Evolutionary conservation across 805 yeast species (phyloP), one percentile per base, ranked within the genome.

Genomic region (Nakazawaea ishiwadae): DNA sequence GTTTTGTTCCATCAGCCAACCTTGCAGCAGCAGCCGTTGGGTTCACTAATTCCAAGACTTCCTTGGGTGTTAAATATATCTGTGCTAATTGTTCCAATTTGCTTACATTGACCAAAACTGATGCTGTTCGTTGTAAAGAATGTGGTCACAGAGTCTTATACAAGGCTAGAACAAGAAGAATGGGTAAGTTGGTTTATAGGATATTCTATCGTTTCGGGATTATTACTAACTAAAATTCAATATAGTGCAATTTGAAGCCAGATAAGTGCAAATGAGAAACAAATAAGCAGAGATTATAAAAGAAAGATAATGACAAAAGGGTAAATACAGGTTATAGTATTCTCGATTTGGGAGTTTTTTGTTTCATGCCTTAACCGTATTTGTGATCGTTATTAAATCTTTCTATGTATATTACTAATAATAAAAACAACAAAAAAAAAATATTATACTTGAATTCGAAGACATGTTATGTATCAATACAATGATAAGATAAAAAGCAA

Each of bases 71-170:
- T 53, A 86, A 84, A 56, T 91, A 91, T 67, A 81, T 89, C 59
- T 91, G 99, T 66, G 96, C 98, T 33, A 93, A 88, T 69, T 93
- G 99, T 67, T 96, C 97, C 7, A 78, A 90, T 42, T 81, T 83
- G 41, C 84, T 90, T 53, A 79, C 95, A 3, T 76, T 93, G 51
- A 81, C 88, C 40, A 88, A 91, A 67, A 87, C 85, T 52, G 99
- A 93, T 63, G 96, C 98, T 23, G 96, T 93, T 50, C 85, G 98
- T 70, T 93, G 99, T 69, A 90, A 89, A 67, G 96, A 90, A 53
- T 93, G 99, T 67, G 99, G 99, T 49, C 98, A 93, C 69, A 84
- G 99, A 69, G 97, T 93, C 46, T 71, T 93, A 48, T 87, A 91
- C 71, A 93, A 93, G 71, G 96, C 96, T 48, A 84, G 99, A 71